Conservation (phyloP, 805 yeast genomes). For the Barnettozyma wickerhamii region DNA sequence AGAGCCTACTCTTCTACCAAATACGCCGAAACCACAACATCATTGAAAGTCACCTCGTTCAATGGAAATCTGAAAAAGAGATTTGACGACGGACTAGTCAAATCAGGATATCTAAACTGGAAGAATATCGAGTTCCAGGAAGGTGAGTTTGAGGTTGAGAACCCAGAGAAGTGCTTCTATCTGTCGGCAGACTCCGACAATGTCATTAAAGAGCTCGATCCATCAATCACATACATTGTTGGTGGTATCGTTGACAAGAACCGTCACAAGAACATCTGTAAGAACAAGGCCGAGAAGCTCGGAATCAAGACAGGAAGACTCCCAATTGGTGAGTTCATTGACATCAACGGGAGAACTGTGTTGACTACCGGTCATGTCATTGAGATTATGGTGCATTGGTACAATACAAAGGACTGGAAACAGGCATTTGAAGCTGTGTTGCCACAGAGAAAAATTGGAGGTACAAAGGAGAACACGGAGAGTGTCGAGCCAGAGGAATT, state of each 20-base stretch:
- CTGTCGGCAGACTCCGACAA: conserved; percentile 86
- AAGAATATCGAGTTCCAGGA: conserved; percentile 49
- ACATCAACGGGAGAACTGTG: conserved; percentile 80
- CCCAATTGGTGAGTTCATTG: conserved; percentile 83
- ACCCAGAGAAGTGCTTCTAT: conserved; percentile 49
- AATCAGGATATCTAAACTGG: conserved; percentile 63
- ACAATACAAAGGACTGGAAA: conserved; percentile 79
- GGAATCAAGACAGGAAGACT: conserved; percentile 72
- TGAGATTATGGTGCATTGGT: conserved; percentile 77
- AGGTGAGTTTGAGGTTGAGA: conserved; percentile 26
- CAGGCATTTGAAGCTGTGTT: conserved; percentile 80
- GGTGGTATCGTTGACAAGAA: conserved; percentile 98
- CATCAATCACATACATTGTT: conserved; percentile 73
- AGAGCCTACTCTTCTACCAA: conserved; percentile 78
- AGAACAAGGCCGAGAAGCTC: conserved; percentile 69
- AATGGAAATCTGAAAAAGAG: conserved; percentile 60
- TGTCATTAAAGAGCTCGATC: conserved; percentile 55
- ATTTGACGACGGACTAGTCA: conserved; percentile 56
- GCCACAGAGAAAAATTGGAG: conserved; percentile 63
- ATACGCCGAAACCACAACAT: conserved; percentile 51
- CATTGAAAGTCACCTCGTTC: conserved; percentile 60
- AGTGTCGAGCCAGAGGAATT: conserved; percentile 1
- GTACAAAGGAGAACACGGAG: not conserved
- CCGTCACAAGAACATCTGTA: conserved; percentile 76
- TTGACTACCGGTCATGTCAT: conserved; percentile 95